Base-by-base conservation (phyloP, 2,329 filamentous ascomycete species). In the Penicillium hordei region DNA sequence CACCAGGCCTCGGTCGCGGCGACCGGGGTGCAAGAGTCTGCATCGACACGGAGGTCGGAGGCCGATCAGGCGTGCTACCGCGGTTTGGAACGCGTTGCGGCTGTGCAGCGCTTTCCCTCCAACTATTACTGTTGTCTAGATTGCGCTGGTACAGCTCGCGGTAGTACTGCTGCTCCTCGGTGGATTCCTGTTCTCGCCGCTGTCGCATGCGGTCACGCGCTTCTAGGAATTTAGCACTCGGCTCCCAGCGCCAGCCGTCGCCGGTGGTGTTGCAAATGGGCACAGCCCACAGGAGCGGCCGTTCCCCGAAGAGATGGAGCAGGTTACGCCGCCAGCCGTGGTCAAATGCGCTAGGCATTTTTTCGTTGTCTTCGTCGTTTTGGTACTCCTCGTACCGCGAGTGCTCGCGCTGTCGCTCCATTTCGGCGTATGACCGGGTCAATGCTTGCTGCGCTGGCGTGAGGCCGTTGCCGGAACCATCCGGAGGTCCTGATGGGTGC, bases 211-310 rank as follows among this genome's bases (percentile, higher is more conserved):
- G 62, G 9, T 76, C 72, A 51, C 72, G 70, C 10, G 88, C 89
- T 36, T 87, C 86, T 3, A 90, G 62, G 89, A 94, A 99, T 64
- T 85, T 86, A 1, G 85, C 82, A 69, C 87, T 95, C 0, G 93
- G 84, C 68, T 97, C 92, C 94, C 94, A 99, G 44, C 82, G 83
- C 93, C 93, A 99, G 23, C 94, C 94, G 72, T 99, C 91, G 34
- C 93, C 93, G 0, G 86, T 90, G 2, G 92, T 96, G 69, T 89
- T 97, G 73, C 84, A 86, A 45, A 97, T 78, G 0, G 94, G 94
- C 1, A 97, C 60, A 29, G 82, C 77, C 93, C 94, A 97, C 9
- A 94, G 79, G 27, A 84, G 75, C 1, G 86, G 87, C 1, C 79
- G 84, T 0, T 85, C 84, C 0, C 94, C 94, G 64, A 99, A 91